Percentiles rank a stretch among this genome's conserved stretches.
phyloP scores from a whole-genome alignment of 495 filamentous ascomycete genomes.

The Penicillium taxi region DNA sequence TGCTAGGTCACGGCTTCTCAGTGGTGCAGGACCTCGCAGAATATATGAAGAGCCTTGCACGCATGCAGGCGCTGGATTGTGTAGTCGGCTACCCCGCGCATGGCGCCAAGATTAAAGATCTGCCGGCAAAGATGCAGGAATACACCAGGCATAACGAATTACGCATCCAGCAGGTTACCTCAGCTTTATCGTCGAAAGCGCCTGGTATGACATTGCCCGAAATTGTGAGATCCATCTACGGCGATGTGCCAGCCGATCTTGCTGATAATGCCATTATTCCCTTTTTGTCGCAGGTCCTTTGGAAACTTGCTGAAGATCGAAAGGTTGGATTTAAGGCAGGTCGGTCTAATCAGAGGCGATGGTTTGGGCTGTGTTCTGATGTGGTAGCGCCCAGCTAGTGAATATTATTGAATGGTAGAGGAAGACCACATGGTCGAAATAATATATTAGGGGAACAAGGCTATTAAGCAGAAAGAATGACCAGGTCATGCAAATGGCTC shows the following conservation, averaged over 20 bases:
- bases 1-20: constrained; percentile 36
- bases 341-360: too few species aligned
- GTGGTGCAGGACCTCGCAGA: constrained; percentile 27
- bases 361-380: too few species aligned
- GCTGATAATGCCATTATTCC: constrained; percentile 32
- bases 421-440: too few species aligned
- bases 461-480: too few species aligned
- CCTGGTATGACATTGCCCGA: constrained; percentile 35
- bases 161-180: too few species aligned
- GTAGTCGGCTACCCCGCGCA: constrained; percentile 36
- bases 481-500: too few species aligned
- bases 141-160: constrained; percentile 16
- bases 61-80: constrained; percentile 24
- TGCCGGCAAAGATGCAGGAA: constrained; percentile 24
- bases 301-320: constrained; percentile 43
- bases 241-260: constrained; percentile 23
- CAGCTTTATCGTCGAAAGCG: too few species aligned
- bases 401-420: too few species aligned
- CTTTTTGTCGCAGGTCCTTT: constrained; percentile 39
- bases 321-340: constrained; percentile 39
- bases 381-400: too few species aligned
- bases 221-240: constrained; percentile 32
- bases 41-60: constrained; percentile 29
- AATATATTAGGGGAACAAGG: too few species aligned
- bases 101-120: constrained; percentile 27